phyloP scores from a whole-genome alignment of 768 basidiomycete species.

The Nevesoporus exiguus region DNA sequence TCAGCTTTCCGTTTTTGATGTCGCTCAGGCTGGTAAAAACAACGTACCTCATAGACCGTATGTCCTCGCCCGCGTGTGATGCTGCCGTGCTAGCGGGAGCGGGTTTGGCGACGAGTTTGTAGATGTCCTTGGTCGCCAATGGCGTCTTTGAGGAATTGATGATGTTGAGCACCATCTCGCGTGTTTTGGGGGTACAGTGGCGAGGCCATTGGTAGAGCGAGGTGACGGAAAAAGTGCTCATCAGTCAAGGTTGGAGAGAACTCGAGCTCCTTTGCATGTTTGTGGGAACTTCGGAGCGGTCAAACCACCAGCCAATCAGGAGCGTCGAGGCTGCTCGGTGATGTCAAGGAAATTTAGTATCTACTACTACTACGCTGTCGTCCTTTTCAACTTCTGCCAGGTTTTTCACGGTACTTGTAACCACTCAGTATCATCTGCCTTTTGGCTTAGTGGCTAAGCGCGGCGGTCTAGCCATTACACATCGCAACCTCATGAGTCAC shows the following conservation, averaged over 20 bases:
- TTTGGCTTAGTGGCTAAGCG: too few relatives aligned
- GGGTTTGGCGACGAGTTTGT: slow-evolving; percentile 18
- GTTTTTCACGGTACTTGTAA: too few relatives aligned
- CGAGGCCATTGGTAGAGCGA: slow-evolving; percentile 25
- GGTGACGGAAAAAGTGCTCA: slow-evolving; percentile 13
- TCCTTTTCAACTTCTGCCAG: too few relatives aligned
- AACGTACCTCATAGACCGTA: slow-evolving; percentile 53
- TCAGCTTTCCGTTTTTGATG: background rate
- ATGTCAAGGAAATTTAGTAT: too few relatives aligned
- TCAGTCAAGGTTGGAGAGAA: background rate
- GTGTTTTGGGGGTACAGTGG: slow-evolving; percentile 21
- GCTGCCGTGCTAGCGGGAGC: slow-evolving; percentile 24
- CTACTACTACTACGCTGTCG: too few relatives aligned
- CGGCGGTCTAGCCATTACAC: too few relatives aligned
- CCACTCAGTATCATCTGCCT: too few relatives aligned
- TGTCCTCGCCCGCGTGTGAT: slow-evolving; percentile 42
- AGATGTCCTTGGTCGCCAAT: slow-evolving; percentile 28
- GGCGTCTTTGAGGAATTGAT: slow-evolving; percentile 22
- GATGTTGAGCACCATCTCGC: slow-evolving; percentile 20
- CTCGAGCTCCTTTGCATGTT: background rate
- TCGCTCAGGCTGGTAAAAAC: too few relatives aligned
- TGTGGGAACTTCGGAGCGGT: too few relatives aligned
- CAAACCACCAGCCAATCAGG: too few relatives aligned
- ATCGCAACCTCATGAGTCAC: too few relatives aligned
- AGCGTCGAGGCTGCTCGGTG: too few relatives aligned